These are phyloP conservation scores for Fraxinus americana DNA, from an alignment of 257 asterid genomes.

Conservation along the genomic window DNA sequence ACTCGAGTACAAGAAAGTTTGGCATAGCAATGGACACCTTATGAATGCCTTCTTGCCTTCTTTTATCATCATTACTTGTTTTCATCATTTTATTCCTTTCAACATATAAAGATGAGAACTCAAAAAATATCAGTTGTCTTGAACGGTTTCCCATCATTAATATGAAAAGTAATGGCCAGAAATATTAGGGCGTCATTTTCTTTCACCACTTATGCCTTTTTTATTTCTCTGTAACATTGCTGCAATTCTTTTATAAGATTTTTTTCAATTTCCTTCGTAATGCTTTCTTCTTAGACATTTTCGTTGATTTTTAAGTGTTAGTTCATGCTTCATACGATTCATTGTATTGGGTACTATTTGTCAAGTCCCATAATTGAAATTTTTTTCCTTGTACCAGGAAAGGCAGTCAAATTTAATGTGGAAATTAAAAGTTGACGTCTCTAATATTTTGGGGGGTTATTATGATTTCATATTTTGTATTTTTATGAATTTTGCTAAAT, in stretches of 20 bases:
- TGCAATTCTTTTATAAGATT: too few species aligned
- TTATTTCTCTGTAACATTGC: too few species aligned
- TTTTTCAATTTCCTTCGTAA: background rate
- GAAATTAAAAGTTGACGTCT: background rate
- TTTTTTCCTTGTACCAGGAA: background rate
- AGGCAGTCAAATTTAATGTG: background rate
- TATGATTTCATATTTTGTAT: background rate
- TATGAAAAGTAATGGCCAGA: background rate
- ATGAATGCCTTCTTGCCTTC: too few species aligned
- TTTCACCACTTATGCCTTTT: background rate
- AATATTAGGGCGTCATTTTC: background rate
- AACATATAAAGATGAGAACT: too few species aligned
- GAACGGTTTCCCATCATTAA: background rate
- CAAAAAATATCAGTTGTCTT: too few species aligned
- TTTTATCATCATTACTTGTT: too few species aligned
- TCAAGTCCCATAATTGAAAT: background rate
- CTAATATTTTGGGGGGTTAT: background rate
- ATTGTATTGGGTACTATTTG: background rate
- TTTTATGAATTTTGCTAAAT: background rate
- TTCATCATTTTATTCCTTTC: too few species aligned
- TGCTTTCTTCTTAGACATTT: background rate
- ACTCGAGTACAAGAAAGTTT: too few species aligned
- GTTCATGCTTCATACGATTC: background rate
- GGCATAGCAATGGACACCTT: too few species aligned
- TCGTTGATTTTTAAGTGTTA: background rate